Evolutionary conservation across 352 stramenopile genomes (phyloP), one percentile per base, ranked within the genome.

Genomic region (Phytophthora crassamura): DNA sequence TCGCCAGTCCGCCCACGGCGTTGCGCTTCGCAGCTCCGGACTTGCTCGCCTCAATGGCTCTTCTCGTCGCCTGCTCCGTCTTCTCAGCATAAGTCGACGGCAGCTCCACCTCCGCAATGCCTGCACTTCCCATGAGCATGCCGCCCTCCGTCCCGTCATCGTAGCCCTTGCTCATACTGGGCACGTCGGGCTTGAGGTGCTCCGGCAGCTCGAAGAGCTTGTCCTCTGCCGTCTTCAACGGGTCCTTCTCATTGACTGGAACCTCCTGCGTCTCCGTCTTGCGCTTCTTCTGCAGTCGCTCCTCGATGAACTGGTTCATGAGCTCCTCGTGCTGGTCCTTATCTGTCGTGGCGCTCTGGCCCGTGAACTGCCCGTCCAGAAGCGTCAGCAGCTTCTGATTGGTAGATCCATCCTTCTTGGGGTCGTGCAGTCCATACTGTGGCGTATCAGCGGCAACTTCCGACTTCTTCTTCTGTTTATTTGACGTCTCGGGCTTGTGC

Each of bases 261-360:
- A 30, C 35, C 14, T 50, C 10, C 28, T 50, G 25, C 8, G 1
- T 33, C 8, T 59, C 43, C 0, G 69, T 51, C 3, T 43, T 58
- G 16, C 70, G 68, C 35, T 75, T 84, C 51, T 82, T 86, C 20
- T 84, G 72, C 36, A 94, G 51, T 51, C 77, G 77, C 67, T 89
- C 84, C 63, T 95, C 84, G 59, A 95, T 90, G 66, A 90, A 95
- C 51, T 89, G 78, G 67, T 93, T 92, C 57, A 88, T 91, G 36
- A 93, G 81, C 67, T 93, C 78, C 61, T 91, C 85, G 59, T 93
- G 84, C 64, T 89, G 83, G 36, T 95, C 83, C 41, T 75, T 72
- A 42, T 89, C 74, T 2, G 78, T 88, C 22, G 72, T 77, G 12
- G 65, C 69, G 47, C 75, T 89, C 60, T 93, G 84, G 9, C 82